Conservation (phyloP, 2,329 filamentous ascomycete genomes). For the Trichoderma lentiforme region DNA sequence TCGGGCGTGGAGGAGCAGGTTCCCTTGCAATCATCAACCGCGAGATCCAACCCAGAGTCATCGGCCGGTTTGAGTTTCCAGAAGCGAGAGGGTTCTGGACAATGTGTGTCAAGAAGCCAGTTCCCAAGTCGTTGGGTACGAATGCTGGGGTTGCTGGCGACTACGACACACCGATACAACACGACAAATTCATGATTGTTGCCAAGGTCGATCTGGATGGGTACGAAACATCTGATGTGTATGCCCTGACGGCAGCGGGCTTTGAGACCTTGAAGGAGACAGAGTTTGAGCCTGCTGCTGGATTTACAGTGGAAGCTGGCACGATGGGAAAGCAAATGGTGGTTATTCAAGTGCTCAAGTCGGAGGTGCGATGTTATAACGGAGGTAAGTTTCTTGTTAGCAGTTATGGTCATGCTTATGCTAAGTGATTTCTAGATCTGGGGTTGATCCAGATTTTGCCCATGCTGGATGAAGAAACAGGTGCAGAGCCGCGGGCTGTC, state of each 20-base stretch:
- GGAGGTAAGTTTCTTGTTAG: conserved; percentile 58
- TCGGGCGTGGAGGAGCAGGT: conserved; percentile 64
- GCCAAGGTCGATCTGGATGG: conserved; percentile 67
- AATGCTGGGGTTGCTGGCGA: conserved; percentile 51
- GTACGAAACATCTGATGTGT: conserved; percentile 75
- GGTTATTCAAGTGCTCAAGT: conserved; percentile 82
- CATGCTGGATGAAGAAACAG: conserved; percentile 87
- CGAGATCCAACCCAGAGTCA: conserved; percentile 69
- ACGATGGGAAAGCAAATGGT: conserved; percentile 76
- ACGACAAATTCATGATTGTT: conserved; percentile 79
- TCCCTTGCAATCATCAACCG: conserved; percentile 74
- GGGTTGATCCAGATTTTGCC: conserved; percentile 87
- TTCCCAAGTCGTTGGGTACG: conserved; percentile 56
- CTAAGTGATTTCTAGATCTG: conserved; percentile 56
- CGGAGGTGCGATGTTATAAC: conserved; percentile 87
- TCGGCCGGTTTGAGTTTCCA: conserved; percentile 68
- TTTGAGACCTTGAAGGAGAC: conserved; percentile 75
- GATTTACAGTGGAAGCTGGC: conserved; percentile 80
- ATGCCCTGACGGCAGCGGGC: conserved; percentile 67
- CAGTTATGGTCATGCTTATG: not conserved
- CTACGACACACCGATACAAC: conserved; percentile 58
- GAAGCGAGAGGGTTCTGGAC: conserved; percentile 79
- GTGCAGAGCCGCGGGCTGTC: conserved; percentile 72
- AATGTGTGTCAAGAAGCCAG: conserved; percentile 64
- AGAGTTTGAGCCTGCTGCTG: conserved; percentile 89